Conservation (phyloP, 306 rosid genomes). For the Trifolium dubium region DNA sequence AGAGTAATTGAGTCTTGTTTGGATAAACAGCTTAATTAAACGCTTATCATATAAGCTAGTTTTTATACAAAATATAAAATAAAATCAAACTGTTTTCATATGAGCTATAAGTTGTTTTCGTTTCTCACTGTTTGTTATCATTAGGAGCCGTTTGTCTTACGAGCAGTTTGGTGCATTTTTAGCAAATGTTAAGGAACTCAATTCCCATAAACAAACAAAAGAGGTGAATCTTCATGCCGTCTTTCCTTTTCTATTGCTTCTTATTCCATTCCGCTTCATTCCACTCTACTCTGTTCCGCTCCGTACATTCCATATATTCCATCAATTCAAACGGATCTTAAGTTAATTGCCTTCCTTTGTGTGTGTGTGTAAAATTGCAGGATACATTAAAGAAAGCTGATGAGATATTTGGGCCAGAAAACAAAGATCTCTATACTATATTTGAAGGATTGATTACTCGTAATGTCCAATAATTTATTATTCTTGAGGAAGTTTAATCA, state of each 20-base stretch:
- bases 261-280: too few relatives aligned
- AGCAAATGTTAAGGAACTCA: conserved; percentile 90
- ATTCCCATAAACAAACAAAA: conserved; percentile 86
- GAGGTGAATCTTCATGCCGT: conserved; percentile 58
- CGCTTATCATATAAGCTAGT: background rate
- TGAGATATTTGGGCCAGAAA: conserved; percentile 91
- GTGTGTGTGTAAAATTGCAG: conserved; percentile 50
- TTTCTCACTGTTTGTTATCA: conserved; percentile 36
- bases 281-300: too few relatives aligned
- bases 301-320: too few relatives aligned
- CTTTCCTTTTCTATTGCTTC: too few relatives aligned
- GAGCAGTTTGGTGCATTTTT: conserved; percentile 97
- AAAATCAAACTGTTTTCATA: background rate
- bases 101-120: background rate
- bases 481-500: background rate
- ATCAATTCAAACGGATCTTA: background rate
- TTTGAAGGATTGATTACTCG: conserved; percentile 92
- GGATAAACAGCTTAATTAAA: background rate
- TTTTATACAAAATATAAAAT: too few relatives aligned
- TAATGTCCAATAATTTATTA: conserved; percentile 57
- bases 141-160: conserved; percentile 91
- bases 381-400: conserved; percentile 86
- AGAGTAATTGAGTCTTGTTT: background rate
- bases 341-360: background rate
- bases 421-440: conserved; percentile 78